Conservation (phyloP, 1,284 basidiomycete genomes). For the Malassezia restricta region DNA sequence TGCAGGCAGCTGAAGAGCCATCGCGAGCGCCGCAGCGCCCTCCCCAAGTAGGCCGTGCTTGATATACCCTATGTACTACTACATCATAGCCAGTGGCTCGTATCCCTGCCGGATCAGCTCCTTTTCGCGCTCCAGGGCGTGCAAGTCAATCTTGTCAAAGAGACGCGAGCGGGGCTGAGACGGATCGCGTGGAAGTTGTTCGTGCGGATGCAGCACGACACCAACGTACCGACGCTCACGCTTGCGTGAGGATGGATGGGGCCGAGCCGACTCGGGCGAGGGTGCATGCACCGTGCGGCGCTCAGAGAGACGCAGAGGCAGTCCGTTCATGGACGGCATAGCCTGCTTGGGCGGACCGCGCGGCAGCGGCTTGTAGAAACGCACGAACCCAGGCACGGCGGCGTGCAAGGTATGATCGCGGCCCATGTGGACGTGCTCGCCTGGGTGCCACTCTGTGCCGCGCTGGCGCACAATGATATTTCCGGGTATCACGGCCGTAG, state of each 20-base stretch:
- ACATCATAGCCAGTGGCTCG: constrained; percentile 6
- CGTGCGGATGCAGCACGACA: constrained; percentile 26
- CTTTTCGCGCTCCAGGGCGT: constrained; percentile 22
- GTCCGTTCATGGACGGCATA: constrained; percentile 11
- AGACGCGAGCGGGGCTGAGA: constrained; percentile 24
- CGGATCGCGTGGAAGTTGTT: constrained; percentile 20
- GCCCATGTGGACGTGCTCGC: constrained; percentile 40
- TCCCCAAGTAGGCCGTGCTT: not conserved
- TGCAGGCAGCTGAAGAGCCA: not conserved
- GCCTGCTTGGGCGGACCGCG: not conserved
- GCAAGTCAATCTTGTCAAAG: constrained; percentile 37
- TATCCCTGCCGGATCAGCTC: constrained; percentile 9
- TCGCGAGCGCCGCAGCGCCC: not conserved
- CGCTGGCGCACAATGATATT: constrained; percentile 43
- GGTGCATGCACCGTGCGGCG: constrained; percentile 4
- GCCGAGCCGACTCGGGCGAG: constrained; percentile 6
- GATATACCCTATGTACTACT: not conserved
- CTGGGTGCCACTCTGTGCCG: constrained; percentile 43
- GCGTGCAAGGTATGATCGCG: constrained; percentile 45
- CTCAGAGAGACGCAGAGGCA: constrained; percentile 22
- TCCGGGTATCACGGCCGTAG: constrained; percentile 19
- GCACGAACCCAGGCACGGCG: constrained; percentile 37
- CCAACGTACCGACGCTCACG: constrained; percentile 35
- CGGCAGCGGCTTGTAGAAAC: constrained; percentile 31
- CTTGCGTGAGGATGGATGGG: constrained; percentile 36